Evolutionary conservation across 148 eudicot species (phyloP).

Genomic region (Fagopyrum esculentum): DNA sequence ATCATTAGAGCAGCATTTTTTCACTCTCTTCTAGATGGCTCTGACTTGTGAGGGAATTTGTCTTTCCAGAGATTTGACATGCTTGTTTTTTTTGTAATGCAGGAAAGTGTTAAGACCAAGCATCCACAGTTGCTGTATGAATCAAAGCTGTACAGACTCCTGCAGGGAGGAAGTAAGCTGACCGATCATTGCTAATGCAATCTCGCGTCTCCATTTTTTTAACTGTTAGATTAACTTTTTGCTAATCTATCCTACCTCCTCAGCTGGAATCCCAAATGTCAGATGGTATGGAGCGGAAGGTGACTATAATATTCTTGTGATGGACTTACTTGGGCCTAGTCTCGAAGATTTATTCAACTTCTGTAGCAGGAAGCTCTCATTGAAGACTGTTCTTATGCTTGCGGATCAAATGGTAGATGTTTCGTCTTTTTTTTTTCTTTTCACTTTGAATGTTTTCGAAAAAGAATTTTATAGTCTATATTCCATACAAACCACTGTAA

Average conservation of each 20-base stretch:
- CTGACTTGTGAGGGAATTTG: background rate
- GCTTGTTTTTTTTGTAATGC: slow-evolving; percentile 14
- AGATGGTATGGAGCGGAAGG: slow-evolving; percentile 96
- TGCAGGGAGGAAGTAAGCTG: slow-evolving; percentile 93
- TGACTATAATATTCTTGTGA: slow-evolving; percentile 83
- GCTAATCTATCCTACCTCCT: slow-evolving; percentile 3
- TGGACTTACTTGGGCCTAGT: slow-evolving; percentile 96
- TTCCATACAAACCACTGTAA: background rate
- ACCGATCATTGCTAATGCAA: background rate
- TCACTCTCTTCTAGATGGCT: background rate
- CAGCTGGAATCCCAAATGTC: slow-evolving; percentile 89
- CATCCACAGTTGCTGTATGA: slow-evolving; percentile 91
- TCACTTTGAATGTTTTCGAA: background rate
- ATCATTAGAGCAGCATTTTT: background rate
- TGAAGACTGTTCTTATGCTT: slow-evolving; percentile 96
- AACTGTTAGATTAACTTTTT: background rate
- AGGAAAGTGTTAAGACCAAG: slow-evolving; percentile 94
- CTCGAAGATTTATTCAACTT: slow-evolving; percentile 93
- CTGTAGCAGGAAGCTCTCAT: slow-evolving; percentile 87
- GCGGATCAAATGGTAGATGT: slow-evolving; percentile 90
- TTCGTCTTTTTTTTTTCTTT: background rate
- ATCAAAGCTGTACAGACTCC: slow-evolving; percentile 80
- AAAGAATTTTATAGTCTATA: background rate
- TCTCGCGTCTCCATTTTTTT: background rate
- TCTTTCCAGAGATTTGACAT: background rate